A percentile compares a stretch with the other conserved stretches of the same genome.
These are phyloP conservation scores for Wickerhamiella pararugosa DNA, from an alignment of 1,139 yeast species.

Conservation along the genomic window DNA sequence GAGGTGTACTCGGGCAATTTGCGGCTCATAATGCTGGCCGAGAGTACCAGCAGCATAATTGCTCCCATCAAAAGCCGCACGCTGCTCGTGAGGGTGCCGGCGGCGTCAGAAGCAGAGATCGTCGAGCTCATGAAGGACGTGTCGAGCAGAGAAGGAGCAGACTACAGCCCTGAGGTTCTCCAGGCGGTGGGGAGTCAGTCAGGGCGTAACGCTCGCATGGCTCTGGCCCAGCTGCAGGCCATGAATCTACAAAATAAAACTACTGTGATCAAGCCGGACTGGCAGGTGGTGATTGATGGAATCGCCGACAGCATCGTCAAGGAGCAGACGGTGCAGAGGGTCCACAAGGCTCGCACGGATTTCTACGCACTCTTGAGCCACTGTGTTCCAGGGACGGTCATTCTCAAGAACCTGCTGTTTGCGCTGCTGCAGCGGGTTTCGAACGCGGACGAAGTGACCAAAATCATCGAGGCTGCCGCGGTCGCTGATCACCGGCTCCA, in stretches of 20 bases:
- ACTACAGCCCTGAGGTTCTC: conserved; percentile 19
- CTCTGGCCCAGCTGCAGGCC: conserved; percentile 71
- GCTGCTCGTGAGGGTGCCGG: conserved; percentile 66
- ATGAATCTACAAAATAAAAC: conserved; percentile 42
- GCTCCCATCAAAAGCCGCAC: conserved; percentile 93
- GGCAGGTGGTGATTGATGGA: conserved; percentile 65
- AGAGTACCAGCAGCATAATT: conserved; percentile 79
- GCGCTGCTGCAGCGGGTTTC: conserved; percentile 34
- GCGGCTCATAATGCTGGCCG: conserved; percentile 71
- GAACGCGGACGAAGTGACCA: conserved; percentile 30
- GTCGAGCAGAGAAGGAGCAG: conserved; percentile 33
- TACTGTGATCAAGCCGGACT: conserved; percentile 42
- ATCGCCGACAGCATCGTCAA: conserved; percentile 46
- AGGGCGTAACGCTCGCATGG: conserved; percentile 61
- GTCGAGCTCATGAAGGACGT: conserved; percentile 38
- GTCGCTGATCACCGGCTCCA: conserved; percentile 76
- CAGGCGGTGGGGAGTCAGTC: conserved; percentile 39
- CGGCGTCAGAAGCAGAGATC: conserved; percentile 54
- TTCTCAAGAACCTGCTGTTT: conserved; percentile 53
- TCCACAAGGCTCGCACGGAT: conserved; percentile 58
- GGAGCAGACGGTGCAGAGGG: conserved; percentile 44
- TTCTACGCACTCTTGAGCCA: conserved; percentile 80
- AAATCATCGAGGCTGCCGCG: conserved; percentile 55
- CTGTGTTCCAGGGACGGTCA: conserved; percentile 76
- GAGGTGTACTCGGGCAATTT: conserved; percentile 86